Base-by-base conservation (phyloP, 2,329 filamentous ascomycete genomes). In the Xylariaceae sp. region DNA sequence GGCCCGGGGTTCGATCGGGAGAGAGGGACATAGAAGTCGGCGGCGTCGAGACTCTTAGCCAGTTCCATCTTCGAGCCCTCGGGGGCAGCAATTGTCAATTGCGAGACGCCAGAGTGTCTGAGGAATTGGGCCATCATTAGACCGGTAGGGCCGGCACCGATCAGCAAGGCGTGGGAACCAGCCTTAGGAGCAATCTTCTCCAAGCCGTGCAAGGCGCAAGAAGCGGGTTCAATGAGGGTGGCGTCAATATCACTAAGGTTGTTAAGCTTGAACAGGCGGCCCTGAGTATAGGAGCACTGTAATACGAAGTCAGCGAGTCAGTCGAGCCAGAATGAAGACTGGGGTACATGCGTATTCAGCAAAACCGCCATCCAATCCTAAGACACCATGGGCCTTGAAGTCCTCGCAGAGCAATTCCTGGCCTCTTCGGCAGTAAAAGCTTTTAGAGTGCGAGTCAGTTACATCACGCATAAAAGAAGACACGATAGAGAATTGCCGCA, bases 21-120 rank as follows among this genome's bases (percentile, higher is more conserved):
- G 45, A 85, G 77, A 65, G 81, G 76, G 47, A 85, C 70, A 65
- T 83, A 85, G 52, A 74, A 72, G 65, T 85, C 81, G 59, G 78
- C 81, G 48, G 80, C 81, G 55, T 79, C 77, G 21, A 85, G 75
- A 61, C 77, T 80, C 73, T 78, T 79, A 52, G 88, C 88, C 26
- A 90, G 75, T 12, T 90, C 81, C 81, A 91, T 85, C 77, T 91
- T 91, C 48, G 88, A 74, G 48, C 88, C 88, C 56, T 79, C 77
- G 2, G 87, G 87, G 0, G 87, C 86, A n/a, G 85, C 86, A 64
- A 90, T 81, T 40, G 87, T 86, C 52, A 90, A 84, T 63, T 87
- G 82, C 71, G 86, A 88, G 46, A 86, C 87, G 64, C 88, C 88
- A 65, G 88, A 89, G 54, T 83, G 79, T 45, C 56, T 64, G 66